phyloP scores from a whole-genome alignment of 1,139 yeast species.

The Blastobotrys niveus region DNA sequence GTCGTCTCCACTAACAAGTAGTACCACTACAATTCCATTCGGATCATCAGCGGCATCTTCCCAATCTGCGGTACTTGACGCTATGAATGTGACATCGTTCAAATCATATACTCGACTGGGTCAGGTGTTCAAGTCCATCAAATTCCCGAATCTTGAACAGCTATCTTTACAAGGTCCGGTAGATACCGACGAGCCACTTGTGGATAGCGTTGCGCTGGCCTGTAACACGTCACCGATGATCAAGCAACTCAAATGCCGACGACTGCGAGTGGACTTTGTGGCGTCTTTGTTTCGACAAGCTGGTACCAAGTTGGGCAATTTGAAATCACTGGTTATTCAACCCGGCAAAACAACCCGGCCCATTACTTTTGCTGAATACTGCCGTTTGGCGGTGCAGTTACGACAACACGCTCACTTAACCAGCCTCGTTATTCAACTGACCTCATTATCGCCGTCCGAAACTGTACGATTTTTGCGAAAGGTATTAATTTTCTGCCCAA shows the following conservation, averaged over 20 bases:
- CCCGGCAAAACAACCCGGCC: slow-evolving; percentile 12
- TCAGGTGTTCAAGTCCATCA: slow-evolving; percentile 12
- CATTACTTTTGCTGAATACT: slow-evolving; percentile 12
- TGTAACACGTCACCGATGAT: slow-evolving; percentile 11
- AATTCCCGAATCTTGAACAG: slow-evolving; percentile 16
- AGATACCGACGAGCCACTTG: slow-evolving; percentile 14
- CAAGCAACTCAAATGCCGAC: slow-evolving; percentile 15
- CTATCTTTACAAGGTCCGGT: slow-evolving; percentile 17
- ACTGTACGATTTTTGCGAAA: slow-evolving; percentile 12
- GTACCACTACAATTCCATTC: neutral
- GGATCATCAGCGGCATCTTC: neutral
- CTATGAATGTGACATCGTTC: slow-evolving; percentile 15
- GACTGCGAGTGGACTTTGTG: slow-evolving; percentile 14
- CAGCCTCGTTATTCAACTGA: slow-evolving; percentile 7
- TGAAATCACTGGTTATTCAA: slow-evolving; percentile 13
- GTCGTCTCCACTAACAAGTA: neutral
- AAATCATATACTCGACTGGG: slow-evolving; percentile 16
- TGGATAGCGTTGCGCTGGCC: slow-evolving; percentile 11
- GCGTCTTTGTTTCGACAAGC: slow-evolving; percentile 7
- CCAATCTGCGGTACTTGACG: slow-evolving; percentile 1
- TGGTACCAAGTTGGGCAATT: neutral
- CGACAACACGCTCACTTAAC: slow-evolving; percentile 1
- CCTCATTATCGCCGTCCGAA: slow-evolving; percentile 7
- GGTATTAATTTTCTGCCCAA: slow-evolving; percentile 10
- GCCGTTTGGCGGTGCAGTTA: slow-evolving; percentile 10